Base-by-base conservation (phyloP, 2,329 filamentous ascomycete genomes). In the Penicillium sp. region DNA sequence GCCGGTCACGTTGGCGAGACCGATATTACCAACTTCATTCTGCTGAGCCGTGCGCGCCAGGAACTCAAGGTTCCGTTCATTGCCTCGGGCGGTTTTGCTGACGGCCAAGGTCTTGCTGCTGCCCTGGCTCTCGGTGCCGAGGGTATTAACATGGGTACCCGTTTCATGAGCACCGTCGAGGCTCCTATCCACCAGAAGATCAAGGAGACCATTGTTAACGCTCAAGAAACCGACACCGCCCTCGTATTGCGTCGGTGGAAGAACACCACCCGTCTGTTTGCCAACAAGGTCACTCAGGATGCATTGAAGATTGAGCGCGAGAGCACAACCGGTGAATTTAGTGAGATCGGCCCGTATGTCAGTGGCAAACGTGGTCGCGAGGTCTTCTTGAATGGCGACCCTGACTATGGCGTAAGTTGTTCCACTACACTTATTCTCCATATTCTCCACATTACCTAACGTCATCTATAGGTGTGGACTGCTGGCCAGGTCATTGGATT, bases 61-160 rank as follows among this genome's bases (percentile, higher is more conserved):
- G 79, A 83, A 1, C 80, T 98, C 29, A 79, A 79, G 28, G 81
- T 94, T 8, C 93, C 93, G 0, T 98, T 97, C 69, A 95, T 98
- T 65, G 93, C 93, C 0, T 94, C 87, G 1, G 93, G 93, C 46
- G 93, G 93, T 1, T 97, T 98, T 65, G 91, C 89, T 10, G 93
- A 98, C 67, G 93, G 93, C 0, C 82, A 95, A 62, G 93, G 93
- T 3, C 79, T 98, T 16, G 93, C 93, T 1, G 93, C 91, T 2
- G 93, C 93, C 6, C 75, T 98, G 58, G 85, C 85, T 32, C 79
- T 98, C 10, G 93, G 93, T 28, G 93, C 93, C 0, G 87, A 88
- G 67, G 93, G 93, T 53, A 84, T 97, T 73, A 98, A 98, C 73
- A 98, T 98, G 93, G 93, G 93, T 47, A 98, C 93, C 8, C 78